Evolutionary conservation across 2,329 filamentous ascomycete genomes (phyloP).

Genomic region (Xylariaceae sp.): DNA sequence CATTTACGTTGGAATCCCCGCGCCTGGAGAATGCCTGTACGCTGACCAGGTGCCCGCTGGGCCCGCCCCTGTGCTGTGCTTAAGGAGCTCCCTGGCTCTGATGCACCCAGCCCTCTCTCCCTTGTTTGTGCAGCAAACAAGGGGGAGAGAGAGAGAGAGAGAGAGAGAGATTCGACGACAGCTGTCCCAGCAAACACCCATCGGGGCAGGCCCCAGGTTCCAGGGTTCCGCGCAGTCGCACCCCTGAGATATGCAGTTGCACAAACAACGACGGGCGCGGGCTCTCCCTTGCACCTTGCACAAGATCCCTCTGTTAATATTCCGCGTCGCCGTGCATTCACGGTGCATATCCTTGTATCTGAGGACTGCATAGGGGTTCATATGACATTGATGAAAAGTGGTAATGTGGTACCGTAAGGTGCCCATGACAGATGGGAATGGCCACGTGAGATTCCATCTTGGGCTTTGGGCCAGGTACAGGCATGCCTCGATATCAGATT

Average conservation of each 20-base stretch:
- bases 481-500: too few species aligned
- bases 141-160: too few species aligned
- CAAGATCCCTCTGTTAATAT: conserved; percentile 11
- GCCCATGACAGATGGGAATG: not conserved
- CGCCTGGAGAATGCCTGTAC: conserved; percentile 1
- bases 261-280: conserved; percentile 13
- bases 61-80: not conserved
- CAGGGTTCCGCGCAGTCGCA: not conserved
- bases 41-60: not conserved
- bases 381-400: not conserved
- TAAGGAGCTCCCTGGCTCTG: not conserved
- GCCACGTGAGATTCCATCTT: not conserved
- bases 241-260: conserved; percentile 13
- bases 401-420: not conserved
- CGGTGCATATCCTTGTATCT: not conserved
- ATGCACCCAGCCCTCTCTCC: not conserved
- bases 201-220: not conserved
- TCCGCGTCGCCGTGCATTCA: not conserved
- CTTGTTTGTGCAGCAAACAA: not conserved
- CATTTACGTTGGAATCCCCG: not conserved
- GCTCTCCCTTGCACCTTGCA: conserved; percentile 14
- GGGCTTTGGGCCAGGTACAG: too few species aligned
- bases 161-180: not conserved
- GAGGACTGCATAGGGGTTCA: too few species aligned
- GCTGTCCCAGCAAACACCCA: not conserved